Conservation (phyloP, 2,329 filamentous ascomycete species). For the Calonectria crousiana region DNA sequence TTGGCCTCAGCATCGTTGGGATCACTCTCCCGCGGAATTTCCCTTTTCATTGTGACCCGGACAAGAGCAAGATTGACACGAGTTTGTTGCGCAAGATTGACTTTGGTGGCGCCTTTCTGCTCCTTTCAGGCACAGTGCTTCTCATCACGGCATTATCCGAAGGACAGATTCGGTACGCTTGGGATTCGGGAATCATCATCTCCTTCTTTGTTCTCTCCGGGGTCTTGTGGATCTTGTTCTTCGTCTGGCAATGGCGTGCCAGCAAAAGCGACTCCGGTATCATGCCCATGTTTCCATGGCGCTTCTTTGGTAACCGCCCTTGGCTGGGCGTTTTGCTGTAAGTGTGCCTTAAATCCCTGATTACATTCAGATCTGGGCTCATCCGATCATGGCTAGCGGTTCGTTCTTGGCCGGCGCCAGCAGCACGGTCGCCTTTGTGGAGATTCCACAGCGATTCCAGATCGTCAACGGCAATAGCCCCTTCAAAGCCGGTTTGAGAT, state of each 20-base stretch:
- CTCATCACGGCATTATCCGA: neutral
- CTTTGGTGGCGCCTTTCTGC: neutral
- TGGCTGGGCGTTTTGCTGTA: conserved; percentile 1
- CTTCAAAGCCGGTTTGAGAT: neutral
- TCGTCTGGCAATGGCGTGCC: neutral
- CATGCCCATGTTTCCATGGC: neutral
- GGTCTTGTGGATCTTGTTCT: neutral
- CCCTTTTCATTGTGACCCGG: neutral
- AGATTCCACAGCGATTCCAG: neutral
- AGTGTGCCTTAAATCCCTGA: neutral
- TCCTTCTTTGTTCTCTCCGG: neutral
- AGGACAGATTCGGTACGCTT: neutral
- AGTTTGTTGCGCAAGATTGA: neutral
- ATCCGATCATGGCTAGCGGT: neutral
- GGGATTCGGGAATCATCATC: neutral
- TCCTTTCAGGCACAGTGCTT: neutral
- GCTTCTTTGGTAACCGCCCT: neutral
- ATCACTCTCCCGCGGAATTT: neutral
- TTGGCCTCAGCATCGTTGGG: neutral
- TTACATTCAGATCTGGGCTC: neutral
- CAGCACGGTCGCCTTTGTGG: neutral
- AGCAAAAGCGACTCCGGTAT: neutral
- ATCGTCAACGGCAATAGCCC: neutral
- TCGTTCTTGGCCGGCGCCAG: neutral
- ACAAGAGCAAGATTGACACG: neutral